Evolutionary conservation across 495 filamentous ascomycete genomes (phyloP), one percentile per base, ranked within the genome.

Genomic region (Penicillium silybi): DNA sequence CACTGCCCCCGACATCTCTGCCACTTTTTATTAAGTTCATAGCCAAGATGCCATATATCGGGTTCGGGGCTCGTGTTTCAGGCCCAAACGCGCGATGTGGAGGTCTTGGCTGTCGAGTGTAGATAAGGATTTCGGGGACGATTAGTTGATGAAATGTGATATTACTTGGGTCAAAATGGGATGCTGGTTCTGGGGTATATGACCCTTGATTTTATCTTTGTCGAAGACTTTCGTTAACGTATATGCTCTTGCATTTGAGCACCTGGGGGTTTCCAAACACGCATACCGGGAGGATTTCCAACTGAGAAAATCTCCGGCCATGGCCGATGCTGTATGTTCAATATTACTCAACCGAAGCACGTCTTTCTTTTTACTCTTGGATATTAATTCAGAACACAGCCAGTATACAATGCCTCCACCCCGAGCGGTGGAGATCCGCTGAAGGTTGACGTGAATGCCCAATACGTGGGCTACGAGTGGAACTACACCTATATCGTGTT

Each of bases 401-500:
- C 70, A 9, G 58, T 59, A 37, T 74, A 65, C 57, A 67, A 79
- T 57, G 58, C 65, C 27, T 74, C 73, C 18, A 63, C 62, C 20
- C 73, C 77, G 3, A 61, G 68, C 16, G 76, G 77, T 8, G 77
- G 77, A 26, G 63, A 80, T 51, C 67, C 75, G 13, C 52, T 66
- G 5, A 56, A 69, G 26, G 57, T 78, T 19, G 72, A 80, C 50
- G 77, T 80, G 25, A 81, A 81, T 50, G 66, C 67, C 11, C 76
- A 78, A 56, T 79, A 74, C 53, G 53, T 50, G 9, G 79, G 79
- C 25, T 60, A 72, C 41, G 74, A 77, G 51, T 77, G 69, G 61
- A 74, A 83, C 50, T 77, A 78, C 54, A 65, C 65, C 51, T 82
- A 79, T 53, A 72, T 83, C 38, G 55, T 76, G 25, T 63, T 76